phyloP scores from a whole-genome alignment of 176 grass and related monocot genomes.

The Cenchrus fungigraminus region DNA sequence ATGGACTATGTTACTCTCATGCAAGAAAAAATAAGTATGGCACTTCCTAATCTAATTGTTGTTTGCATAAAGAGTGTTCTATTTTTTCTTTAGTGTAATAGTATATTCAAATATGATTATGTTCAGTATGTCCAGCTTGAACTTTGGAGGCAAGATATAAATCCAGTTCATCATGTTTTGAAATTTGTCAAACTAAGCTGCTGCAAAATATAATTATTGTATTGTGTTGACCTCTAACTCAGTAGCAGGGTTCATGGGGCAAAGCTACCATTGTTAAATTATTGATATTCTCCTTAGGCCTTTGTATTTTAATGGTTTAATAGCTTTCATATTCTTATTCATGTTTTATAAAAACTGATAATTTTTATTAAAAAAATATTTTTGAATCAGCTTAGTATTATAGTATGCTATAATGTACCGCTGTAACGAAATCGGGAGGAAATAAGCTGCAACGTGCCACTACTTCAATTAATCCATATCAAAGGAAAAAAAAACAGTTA shows the following conservation, averaged over 20 bases:
- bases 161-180: background rate
- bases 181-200: background rate
- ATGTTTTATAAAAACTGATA: no score
- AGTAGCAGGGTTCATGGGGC: background rate
- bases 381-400: no score
- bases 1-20: slow-evolving; percentile 72
- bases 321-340: no score
- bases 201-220: background rate
- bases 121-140: background rate
- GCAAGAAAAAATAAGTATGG: slow-evolving; percentile 82
- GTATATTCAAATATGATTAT: background rate
- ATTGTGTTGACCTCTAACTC: background rate
- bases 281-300: no score
- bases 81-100: slow-evolving; percentile 18
- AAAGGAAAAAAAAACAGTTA: no score
- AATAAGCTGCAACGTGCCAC: no score
- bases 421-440: no score
- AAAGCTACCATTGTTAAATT: background rate
- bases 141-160: background rate
- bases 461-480: no score
- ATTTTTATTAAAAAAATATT: no score
- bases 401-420: no score
- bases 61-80: background rate
- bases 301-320: no score
- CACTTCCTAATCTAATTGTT: slow-evolving; percentile 12